Percentiles rank a stretch among this genome's conserved stretches.
phyloP scores from a whole-genome alignment of 345 rosid genomes.

The Lumnitzera racemosa region DNA sequence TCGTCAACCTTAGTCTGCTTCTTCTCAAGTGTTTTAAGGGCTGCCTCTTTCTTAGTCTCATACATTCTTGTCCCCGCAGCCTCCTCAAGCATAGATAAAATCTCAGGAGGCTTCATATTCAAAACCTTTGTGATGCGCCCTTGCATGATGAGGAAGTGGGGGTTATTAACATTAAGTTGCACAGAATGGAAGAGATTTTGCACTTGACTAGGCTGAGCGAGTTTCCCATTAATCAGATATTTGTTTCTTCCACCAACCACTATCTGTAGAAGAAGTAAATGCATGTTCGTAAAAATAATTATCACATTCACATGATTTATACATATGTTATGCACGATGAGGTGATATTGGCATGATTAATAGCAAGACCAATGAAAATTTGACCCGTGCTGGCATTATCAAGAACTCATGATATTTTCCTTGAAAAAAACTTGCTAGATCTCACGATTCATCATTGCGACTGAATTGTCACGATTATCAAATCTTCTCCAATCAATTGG shows the following conservation, averaged over 20 bases:
- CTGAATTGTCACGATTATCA: too few relatives aligned
- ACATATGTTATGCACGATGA: too few relatives aligned
- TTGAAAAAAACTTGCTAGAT: too few relatives aligned
- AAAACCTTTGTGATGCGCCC: constrained; percentile 96
- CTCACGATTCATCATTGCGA: too few relatives aligned
- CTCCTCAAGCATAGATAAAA: constrained; percentile 96
- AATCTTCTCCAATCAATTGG: too few relatives aligned
- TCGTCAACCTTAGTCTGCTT: constrained; percentile 95
- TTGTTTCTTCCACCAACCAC: constrained; percentile 89
- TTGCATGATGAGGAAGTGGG: constrained; percentile 99
- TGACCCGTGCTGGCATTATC: too few relatives aligned
- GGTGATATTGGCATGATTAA: too few relatives aligned
- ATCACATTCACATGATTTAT: not conserved
- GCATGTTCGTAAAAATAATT: not conserved
- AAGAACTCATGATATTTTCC: too few relatives aligned
- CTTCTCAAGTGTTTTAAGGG: constrained; percentile 86
- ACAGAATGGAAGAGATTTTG: constrained; percentile 97
- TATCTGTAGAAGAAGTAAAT: constrained; percentile 40
- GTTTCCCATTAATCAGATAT: constrained; percentile 67
- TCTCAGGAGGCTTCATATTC: constrained; percentile 98
- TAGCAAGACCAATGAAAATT: too few relatives aligned
- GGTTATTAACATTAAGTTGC: constrained; percentile 95
- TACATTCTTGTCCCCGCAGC: constrained; percentile 99
- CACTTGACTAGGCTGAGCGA: constrained; percentile 76
- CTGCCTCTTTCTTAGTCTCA: constrained; percentile 88